Percentiles rank a stretch among this genome's conserved stretches.
phyloP scores from a whole-genome alignment of 1,284 basidiomycete species.

The Ceratobasidium sp. region DNA sequence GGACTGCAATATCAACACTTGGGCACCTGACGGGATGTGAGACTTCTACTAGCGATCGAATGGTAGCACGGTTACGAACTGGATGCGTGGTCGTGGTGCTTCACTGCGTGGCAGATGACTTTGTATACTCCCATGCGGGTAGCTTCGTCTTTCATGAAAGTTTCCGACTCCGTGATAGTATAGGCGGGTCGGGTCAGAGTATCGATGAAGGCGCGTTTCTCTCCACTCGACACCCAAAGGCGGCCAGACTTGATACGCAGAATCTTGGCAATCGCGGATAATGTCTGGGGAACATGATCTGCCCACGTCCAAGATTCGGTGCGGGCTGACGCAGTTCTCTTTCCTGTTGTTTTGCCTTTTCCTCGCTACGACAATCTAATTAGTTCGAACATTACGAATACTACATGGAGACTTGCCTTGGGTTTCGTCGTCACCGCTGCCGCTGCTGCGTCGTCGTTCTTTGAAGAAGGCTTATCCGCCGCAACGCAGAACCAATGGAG shows the following conservation, averaged over 20 bases:
- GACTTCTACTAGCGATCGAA: not conserved
- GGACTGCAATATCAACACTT: conserved; percentile 90
- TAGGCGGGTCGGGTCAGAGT: conserved; percentile 88
- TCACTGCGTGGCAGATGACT: conserved; percentile 90
- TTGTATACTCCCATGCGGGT: conserved; percentile 83
- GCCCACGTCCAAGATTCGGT: conserved; percentile 73
- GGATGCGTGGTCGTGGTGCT: conserved; percentile 85
- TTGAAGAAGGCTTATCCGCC: conserved; percentile 73
- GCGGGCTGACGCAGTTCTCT: conserved; percentile 51
- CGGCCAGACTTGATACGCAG: conserved; percentile 77
- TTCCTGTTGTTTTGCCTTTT: conserved; percentile 55
- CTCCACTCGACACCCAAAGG: conserved; percentile 86
- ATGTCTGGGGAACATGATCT: conserved; percentile 73
- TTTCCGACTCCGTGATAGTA: conserved; percentile 83
- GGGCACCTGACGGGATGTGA: conserved; percentile 55
- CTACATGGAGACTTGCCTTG: conserved; percentile 34
- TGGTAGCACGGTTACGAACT: conserved; percentile 48
- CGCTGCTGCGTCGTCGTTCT: conserved; percentile 56
- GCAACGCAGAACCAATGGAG: conserved; percentile 83
- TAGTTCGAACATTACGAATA: not conserved
- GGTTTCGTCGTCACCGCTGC: conserved; percentile 58
- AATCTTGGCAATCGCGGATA: conserved; percentile 73
- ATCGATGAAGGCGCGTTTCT: conserved; percentile 82
- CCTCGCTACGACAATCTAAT: conserved; percentile 54
- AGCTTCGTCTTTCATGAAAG: conserved; percentile 80